These are phyloP conservation scores for Dissoconium aciculare DNA, from an alignment of 2,329 filamentous ascomycete species.

Conservation along the genomic window DNA sequence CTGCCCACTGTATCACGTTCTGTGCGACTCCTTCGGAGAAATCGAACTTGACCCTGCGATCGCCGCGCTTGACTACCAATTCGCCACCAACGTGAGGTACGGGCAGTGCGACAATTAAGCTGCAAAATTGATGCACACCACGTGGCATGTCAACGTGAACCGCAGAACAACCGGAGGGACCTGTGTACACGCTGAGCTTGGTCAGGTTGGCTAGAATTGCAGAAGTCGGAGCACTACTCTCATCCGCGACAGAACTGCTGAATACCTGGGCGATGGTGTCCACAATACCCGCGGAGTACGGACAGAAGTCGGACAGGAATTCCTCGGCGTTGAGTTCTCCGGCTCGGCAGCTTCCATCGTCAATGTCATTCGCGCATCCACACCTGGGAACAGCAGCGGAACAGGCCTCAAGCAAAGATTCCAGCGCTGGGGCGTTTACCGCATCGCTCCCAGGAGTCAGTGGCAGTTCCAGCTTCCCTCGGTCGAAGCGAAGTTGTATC, in stretches of 20 bases:
- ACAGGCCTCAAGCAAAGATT: constrained; percentile 11
- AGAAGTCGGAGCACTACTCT: too few species aligned
- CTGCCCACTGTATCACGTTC: constrained; percentile 31
- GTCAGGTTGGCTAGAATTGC: constrained; percentile 39
- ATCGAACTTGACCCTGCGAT: constrained; percentile 26
- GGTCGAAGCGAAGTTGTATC: constrained; percentile 5
- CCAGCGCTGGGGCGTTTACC: constrained; percentile 1
- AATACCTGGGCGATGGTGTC: constrained; percentile 36
- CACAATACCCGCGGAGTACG: constrained; percentile 39
- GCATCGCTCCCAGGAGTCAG: background rate
- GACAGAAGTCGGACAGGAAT: constrained; percentile 37
- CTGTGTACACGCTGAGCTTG: constrained; percentile 37
- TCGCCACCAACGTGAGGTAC: constrained; percentile 26
- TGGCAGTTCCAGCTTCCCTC: background rate
- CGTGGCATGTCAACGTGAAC: constrained; percentile 19
- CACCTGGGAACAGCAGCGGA: constrained; percentile 37
- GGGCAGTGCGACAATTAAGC: constrained; percentile 15
- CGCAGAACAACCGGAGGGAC: constrained; percentile 13
- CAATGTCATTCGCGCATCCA: constrained; percentile 33
- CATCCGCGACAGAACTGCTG: too few species aligned
- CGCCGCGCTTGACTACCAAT: constrained; percentile 31
- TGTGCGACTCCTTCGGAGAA: constrained; percentile 22
- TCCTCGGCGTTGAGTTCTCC: constrained; percentile 33
- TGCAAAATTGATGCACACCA: constrained; percentile 14
- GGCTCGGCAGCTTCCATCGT: constrained; percentile 40